Evolutionary conservation across 352 stramenopile genomes (phyloP).

Genomic region (Pythium utonaiense): DNA sequence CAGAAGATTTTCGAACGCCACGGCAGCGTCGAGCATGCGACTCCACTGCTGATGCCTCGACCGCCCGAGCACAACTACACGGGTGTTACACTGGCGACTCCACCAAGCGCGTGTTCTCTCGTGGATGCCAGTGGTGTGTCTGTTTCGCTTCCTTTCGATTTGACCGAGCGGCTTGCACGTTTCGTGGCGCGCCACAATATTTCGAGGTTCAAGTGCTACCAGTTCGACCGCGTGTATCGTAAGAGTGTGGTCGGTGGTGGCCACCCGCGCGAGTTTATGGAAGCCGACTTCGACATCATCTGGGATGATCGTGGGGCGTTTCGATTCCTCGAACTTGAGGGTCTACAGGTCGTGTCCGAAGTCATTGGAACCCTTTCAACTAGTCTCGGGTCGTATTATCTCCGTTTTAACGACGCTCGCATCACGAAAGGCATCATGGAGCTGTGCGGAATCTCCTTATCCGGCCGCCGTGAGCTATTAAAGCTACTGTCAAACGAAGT

Average conservation of each 20-base stretch:
- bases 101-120: slow-evolving; percentile 59
- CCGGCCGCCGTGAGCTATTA: slow-evolving; percentile 60
- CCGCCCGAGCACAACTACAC: slow-evolving; percentile 64
- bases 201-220: slow-evolving; percentile 76
- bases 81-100: slow-evolving; percentile 46
- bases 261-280: slow-evolving; percentile 76
- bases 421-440: slow-evolving; percentile 70
- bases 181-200: slow-evolving; percentile 83
- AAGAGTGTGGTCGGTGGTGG: slow-evolving; percentile 63
- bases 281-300: slow-evolving; percentile 84
- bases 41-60: slow-evolving; percentile 74
- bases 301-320: slow-evolving; percentile 70
- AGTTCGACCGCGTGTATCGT: slow-evolving; percentile 84
- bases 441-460: slow-evolving; percentile 49
- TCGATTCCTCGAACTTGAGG: slow-evolving; percentile 75
- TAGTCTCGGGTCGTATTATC: slow-evolving; percentile 70
- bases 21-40: slow-evolving; percentile 72
- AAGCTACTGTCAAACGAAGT: slow-evolving; percentile 78
- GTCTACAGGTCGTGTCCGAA: slow-evolving; percentile 69
- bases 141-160: slow-evolving; percentile 78
- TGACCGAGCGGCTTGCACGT: slow-evolving; percentile 77
- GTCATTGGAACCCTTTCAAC: slow-evolving; percentile 59
- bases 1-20: slow-evolving; percentile 85
- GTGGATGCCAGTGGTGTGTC: slow-evolving; percentile 75
- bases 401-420: slow-evolving; percentile 76